A percentile compares a stretch with the other conserved stretches of the same genome.
phyloP scores from a whole-genome alignment of 306 rosid genomes.

The Glycine soja region DNA sequence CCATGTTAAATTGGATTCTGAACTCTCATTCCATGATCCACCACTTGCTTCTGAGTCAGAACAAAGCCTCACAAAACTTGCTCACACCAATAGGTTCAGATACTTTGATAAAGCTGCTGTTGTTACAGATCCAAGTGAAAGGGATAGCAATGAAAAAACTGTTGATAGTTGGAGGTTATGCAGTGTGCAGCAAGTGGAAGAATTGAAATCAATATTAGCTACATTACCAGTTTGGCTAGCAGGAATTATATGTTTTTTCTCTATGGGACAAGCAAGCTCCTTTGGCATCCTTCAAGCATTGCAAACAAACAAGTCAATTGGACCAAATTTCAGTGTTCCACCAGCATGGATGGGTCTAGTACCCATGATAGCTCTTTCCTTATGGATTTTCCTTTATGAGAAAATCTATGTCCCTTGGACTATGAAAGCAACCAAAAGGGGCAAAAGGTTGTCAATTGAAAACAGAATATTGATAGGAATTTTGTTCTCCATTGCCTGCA shows the following conservation, averaged over 20 bases:
- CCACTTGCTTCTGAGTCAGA: slow-evolving; percentile 41
- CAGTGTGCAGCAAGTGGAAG: slow-evolving; percentile 65
- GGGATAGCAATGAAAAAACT: slow-evolving; percentile 49
- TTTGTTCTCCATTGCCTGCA: slow-evolving; percentile 57
- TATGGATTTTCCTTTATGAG: slow-evolving; percentile 65
- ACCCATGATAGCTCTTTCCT: slow-evolving; percentile 60
- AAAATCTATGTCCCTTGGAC: slow-evolving; percentile 50
- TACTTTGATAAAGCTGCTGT: slow-evolving; percentile 63
- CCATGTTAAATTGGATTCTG: slow-evolving; percentile 22
- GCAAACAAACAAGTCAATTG: slow-evolving; percentile 59
- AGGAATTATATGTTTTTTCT: slow-evolving; percentile 59
- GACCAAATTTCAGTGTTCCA: slow-evolving; percentile 58
- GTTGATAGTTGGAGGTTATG: slow-evolving; percentile 57
- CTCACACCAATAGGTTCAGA: slow-evolving; percentile 52
- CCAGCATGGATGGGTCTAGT: slow-evolving; percentile 70
- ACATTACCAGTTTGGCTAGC: slow-evolving; percentile 61
- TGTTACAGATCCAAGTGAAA: slow-evolving; percentile 50
- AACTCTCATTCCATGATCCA: slow-evolving; percentile 49
- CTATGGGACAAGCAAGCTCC: slow-evolving; percentile 59
- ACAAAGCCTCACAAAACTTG: background rate
- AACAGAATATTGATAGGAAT: slow-evolving; percentile 54
- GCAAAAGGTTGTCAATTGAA: slow-evolving; percentile 55
- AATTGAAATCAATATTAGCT: slow-evolving; percentile 55
- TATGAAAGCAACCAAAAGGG: slow-evolving; percentile 8
- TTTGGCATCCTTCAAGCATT: slow-evolving; percentile 68